Evolutionary conservation across 2,329 filamentous ascomycete species (phyloP), one percentile per base, ranked within the genome.

Genomic region (Neofusicoccum umdonicola): DNA sequence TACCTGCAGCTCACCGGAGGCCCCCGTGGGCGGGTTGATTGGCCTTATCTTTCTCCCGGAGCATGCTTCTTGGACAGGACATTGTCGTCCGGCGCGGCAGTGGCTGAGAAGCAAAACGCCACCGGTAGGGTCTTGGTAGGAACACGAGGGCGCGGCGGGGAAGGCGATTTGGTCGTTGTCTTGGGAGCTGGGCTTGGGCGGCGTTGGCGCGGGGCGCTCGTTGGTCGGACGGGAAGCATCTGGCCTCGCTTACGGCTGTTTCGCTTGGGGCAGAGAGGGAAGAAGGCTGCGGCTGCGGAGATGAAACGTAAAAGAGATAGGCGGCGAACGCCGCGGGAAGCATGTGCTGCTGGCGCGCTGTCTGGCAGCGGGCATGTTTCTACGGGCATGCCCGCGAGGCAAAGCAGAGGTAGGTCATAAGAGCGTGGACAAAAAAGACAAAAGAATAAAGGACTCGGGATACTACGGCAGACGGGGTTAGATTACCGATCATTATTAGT

Each of bases 401-500:
- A 31, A 5, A 5, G 27, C 27, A 31, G 6, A 7, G 4, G 27
- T 31, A 31, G 22, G 3, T 22, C 3, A 3, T 22, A 22, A 22
- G 22, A 22, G 22, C 22, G 3, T 3, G 22, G 22, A 22, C 3
- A 1, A 41, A 27, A 17, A 22, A 37, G 27, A 12, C n/a, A 31
- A 45, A 47, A 39, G 0, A 12, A 47, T 56, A 27, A 35, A 2
- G 2, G 4, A 37, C 17, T 9, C 17, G 45, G 34, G 11, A 50
- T 37, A 50, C 34, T 65, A 65, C 63, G 45, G 56, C 45, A 60
- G 63, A 54, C 54, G 54, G 63, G 63, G 54, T 61, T 54, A 54
- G 61, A 65, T 54, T 54, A 45, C 63, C 63, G 63, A 65, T 54
- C 63, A 61, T 65, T 54, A 65, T n/a, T n/a, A n/a, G 63, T 65